A percentile compares a stretch with the other conserved stretches of the same genome.
Evolutionary conservation across 371 early-diverging fungal species (phyloP).

Genomic region (Rhizopus stolonifer): DNA sequence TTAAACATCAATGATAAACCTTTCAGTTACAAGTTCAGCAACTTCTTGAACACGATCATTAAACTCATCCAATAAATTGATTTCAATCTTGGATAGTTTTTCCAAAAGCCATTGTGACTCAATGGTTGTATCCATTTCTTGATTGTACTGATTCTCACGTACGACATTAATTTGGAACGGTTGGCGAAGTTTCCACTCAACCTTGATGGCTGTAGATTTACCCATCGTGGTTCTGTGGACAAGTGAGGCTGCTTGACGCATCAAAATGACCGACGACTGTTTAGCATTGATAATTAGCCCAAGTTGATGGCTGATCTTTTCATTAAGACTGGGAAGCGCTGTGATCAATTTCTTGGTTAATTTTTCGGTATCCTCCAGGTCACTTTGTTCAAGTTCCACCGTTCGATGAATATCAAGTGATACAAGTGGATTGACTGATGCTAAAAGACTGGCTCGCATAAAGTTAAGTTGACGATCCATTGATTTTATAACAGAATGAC

Average conservation of each 20-base stretch:
- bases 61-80: slow-evolving; percentile 19
- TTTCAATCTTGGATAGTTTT: slow-evolving; percentile 17
- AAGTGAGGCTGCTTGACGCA: slow-evolving; percentile 23
- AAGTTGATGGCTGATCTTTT: slow-evolving; percentile 33
- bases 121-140: slow-evolving; percentile 4
- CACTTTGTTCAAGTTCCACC: slow-evolving; percentile 5
- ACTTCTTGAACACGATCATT: slow-evolving; percentile 24
- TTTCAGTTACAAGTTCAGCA: slow-evolving; percentile 19
- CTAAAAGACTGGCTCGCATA: slow-evolving; percentile 32
- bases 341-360: not conserved
- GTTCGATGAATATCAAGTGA: slow-evolving; percentile 24
- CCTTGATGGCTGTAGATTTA: slow-evolving; percentile 12
- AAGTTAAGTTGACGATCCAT: slow-evolving; percentile 31
- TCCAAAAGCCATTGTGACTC: slow-evolving; percentile 22
- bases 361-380: slow-evolving; percentile 5
- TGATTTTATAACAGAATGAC: slow-evolving; percentile 18
- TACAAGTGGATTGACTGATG: slow-evolving; percentile 32
- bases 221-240: not conserved
- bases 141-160: slow-evolving; percentile 9
- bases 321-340: slow-evolving; percentile 15
- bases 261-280: slow-evolving; percentile 25
- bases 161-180: slow-evolving; percentile 29
- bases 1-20: slow-evolving; percentile 18
- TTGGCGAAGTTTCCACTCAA: slow-evolving; percentile 31
- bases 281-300: slow-evolving; percentile 32